Base-by-base conservation (phyloP, 2,329 filamentous ascomycete species). In the Gliomastix tumulicola region DNA sequence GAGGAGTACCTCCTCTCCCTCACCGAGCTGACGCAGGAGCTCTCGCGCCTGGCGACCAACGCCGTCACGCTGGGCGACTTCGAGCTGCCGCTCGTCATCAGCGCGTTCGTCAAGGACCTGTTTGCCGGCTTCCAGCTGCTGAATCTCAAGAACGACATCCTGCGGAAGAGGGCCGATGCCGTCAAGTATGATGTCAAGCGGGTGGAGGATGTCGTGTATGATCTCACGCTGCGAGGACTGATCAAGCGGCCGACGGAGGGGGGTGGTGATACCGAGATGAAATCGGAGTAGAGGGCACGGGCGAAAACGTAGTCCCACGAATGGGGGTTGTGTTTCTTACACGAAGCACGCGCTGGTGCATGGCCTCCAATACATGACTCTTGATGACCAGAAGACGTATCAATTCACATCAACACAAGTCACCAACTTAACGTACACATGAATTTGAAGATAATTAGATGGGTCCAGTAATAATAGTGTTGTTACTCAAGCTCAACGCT, bases 151-250 rank as follows among this genome's bases (percentile, higher is more conserved):
- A 98, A 98, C 53, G 92, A 98, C 58, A 80, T 81, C 17, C 64
- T 98, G 53, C 76, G 92, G 41, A 87, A 88, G 65, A 76, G 88
- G 43, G 88, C 87, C 38, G 92, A 98, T 63, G 84, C 83, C 6
- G 84, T 98, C 62, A 98, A 98, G 71, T 98, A 98, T 57, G 83
- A 84, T 51, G 88, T 98, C 53, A 98, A 97, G 72, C 90, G 94
- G 59, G 88, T 96, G 11, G 92, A 98, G 68, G 92, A 97, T 55
- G 88, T 98, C 11, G 90, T 97, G 35, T 98, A 98, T 55, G 92
- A 98, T 58, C 66, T 98, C 39, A 90, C 86, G 18, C 65, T 98
- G 54, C 76, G 92, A 41, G 90, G 92, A 35, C 60, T 97, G 53
- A 71, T 94, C 34, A 77, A 82, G 31, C 68, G 73, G 46, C 48